Base-by-base conservation (phyloP, 306 rosid species). In the Gynostemma pentaphyllum region DNA sequence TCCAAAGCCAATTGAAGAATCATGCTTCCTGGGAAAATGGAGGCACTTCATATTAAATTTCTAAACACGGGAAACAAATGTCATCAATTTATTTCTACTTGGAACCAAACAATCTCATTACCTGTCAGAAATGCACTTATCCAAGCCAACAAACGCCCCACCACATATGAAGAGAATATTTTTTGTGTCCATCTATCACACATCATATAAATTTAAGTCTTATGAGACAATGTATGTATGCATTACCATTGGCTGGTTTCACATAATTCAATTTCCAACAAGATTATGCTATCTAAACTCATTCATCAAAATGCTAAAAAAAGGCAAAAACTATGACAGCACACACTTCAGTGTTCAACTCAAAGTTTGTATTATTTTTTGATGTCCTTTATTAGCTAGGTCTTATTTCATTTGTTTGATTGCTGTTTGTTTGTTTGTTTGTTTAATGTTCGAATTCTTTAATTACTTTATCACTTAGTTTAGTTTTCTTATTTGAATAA, bases 1-100 rank as follows among this genome's bases (percentile, higher is more conserved):
- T 71, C 94, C 89, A 75, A 86, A 82, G 29, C 94, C 88, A 62
- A 86, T 86, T 68, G 94, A 86, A n/a, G 94, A 86, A 74, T 80
- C 86, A 74, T 86, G 87, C 64, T 14, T 69, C 73, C 94, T 85
- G 70, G 72, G 65, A 71, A 74, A 48, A 24, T 68, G 54, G 18
- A 13, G 7, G 2, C 14, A 14, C 14, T 64, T 24, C 22, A 8
- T 22, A 13, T 60, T 19, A 44, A 3, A 45, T 37, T 66, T 36
- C 39, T 14, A 48, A 21, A 30, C 37, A 26, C 36, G 29, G 19
- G 24, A 9, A 51, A 6, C 14, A 44, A 57, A 56, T 9, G 4
- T 14, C 41, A 49, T 39, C 9, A 4, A 2, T 12, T 26, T 10
- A 27, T 16, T 5, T 29, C 37, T 19, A 61, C 22, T 8, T 27